Conservation (phyloP, 495 filamentous ascomycete genomes). For the Penicillium verhagenii region DNA sequence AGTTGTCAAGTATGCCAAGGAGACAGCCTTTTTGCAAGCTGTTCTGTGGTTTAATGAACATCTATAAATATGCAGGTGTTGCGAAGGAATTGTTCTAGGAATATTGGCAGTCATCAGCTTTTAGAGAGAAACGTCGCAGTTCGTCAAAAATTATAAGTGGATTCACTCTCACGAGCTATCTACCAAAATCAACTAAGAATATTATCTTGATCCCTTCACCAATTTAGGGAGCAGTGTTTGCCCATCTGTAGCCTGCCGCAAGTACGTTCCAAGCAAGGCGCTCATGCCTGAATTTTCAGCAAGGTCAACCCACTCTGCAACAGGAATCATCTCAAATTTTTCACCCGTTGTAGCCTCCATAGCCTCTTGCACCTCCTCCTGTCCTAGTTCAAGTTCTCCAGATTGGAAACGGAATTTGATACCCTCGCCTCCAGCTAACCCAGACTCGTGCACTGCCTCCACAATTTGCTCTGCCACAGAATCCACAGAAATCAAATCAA, state of each 20-base stretch:
- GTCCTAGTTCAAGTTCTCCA: slow-evolving; percentile 17
- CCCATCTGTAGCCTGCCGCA: slow-evolving; percentile 16
- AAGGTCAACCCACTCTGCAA: slow-evolving; percentile 16
- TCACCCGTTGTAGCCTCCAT: slow-evolving; percentile 16
- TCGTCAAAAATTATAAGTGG: not conserved
- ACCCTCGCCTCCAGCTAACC: not conserved
- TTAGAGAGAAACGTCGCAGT: not conserved
- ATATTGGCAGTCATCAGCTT: not conserved
- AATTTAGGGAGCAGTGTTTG: slow-evolving; percentile 20
- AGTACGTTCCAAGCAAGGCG: slow-evolving; percentile 17
- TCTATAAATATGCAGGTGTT: too few relatives aligned
- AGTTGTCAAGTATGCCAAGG: not conserved
- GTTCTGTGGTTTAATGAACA: slow-evolving; percentile 2
- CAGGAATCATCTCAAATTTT: slow-evolving; percentile 11
- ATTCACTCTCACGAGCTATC: not conserved
- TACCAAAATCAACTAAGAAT: not conserved
- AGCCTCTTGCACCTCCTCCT: slow-evolving; percentile 14
- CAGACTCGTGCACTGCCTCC: slow-evolving; percentile 9
- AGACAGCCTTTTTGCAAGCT: slow-evolving; percentile 3
- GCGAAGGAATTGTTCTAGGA: not conserved
- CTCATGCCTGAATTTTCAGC: slow-evolving; percentile 27
- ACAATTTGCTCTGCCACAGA: slow-evolving; percentile 19
- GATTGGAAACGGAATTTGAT: slow-evolving; percentile 14
- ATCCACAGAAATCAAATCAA: slow-evolving; percentile 28
- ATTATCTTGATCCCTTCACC: slow-evolving; percentile 8